phyloP scores from a whole-genome alignment of 495 filamentous ascomycete genomes.

The Penicillium atrosanguineum region DNA sequence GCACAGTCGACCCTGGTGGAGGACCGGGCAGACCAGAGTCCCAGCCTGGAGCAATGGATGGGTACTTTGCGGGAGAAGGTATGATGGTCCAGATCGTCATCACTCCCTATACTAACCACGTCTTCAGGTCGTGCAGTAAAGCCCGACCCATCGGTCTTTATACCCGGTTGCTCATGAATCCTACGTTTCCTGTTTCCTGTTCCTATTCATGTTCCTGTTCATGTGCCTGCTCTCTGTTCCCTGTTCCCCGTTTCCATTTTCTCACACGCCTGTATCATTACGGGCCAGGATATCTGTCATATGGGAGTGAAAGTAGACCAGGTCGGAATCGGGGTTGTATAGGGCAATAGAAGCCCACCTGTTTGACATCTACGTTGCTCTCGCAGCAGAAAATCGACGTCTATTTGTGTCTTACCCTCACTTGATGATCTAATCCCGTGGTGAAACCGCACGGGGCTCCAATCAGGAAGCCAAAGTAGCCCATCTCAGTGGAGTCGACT shows the following conservation, averaged over 20 bases:
- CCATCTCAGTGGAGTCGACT: slow-evolving; percentile 5
- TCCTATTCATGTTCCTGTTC: slow-evolving; percentile 2
- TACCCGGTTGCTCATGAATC: neutral
- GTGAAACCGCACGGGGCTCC: slow-evolving; percentile 10
- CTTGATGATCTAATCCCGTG: neutral
- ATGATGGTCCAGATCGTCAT: slow-evolving; percentile 37
- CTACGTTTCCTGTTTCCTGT: slow-evolving; percentile 1
- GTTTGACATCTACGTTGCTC: slow-evolving; percentile 3
- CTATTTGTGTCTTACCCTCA: neutral
- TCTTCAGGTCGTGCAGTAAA: slow-evolving; percentile 28
- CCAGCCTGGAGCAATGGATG: slow-evolving; percentile 92
- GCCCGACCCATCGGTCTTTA: neutral
- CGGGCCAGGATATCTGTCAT: slow-evolving; percentile 4
- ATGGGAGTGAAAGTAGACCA: slow-evolving; percentile 8
- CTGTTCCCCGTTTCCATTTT: neutral
- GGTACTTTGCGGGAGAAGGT: slow-evolving; percentile 94
- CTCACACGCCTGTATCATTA: slow-evolving; percentile 21
- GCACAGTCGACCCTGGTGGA: slow-evolving; percentile 94
- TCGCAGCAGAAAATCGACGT: neutral
- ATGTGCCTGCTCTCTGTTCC: neutral
- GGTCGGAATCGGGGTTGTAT: neutral
- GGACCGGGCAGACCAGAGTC: slow-evolving; percentile 89
- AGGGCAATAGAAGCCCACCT: neutral
- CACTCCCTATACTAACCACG: neutral
- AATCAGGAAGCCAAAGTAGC: neutral